Conservation (phyloP, 306 rosid species). For the Cucurbita ficifolia region DNA sequence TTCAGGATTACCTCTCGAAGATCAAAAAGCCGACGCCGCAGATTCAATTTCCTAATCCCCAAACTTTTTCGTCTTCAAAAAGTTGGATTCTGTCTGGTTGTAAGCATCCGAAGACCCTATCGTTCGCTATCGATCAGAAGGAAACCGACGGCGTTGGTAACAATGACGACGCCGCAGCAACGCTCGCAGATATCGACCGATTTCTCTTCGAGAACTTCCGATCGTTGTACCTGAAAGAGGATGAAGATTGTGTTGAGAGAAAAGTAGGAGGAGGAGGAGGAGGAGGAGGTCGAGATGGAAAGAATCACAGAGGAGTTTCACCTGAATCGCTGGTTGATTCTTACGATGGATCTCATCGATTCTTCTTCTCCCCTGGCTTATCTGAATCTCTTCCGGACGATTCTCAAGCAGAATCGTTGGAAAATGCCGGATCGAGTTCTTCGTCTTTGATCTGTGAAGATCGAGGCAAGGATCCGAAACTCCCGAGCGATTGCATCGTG, state of each 20-base stretch:
- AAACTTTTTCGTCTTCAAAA: constrained; percentile 28
- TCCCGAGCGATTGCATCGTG: constrained; percentile 39
- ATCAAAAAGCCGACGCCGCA: constrained; percentile 25
- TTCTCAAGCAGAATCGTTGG: constrained; percentile 18
- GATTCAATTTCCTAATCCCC: constrained; percentile 16
- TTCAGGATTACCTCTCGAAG: constrained; percentile 30
- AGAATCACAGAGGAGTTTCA: constrained; percentile 7
- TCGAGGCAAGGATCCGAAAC: background rate
- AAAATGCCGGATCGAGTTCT: constrained; percentile 26
- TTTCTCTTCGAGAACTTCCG: constrained; percentile 68
- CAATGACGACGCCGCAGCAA: constrained; percentile 28
- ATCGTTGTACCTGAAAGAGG: constrained; percentile 32
- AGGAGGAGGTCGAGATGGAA: background rate
- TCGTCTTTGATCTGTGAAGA: constrained; percentile 8
- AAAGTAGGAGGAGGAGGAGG: background rate
- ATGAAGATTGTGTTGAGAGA: constrained; percentile 6
- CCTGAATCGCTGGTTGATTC: constrained; percentile 26
- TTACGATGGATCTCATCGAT: constrained; percentile 26
- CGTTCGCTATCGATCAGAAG: constrained; percentile 24
- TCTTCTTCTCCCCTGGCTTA: constrained; percentile 21
- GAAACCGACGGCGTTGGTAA: background rate
- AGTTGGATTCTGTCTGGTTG: constrained; percentile 38
- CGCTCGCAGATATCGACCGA: constrained; percentile 47
- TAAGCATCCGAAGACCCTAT: constrained; percentile 48
- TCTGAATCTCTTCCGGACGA: constrained; percentile 35